phyloP scores from a whole-genome alignment of 2,329 filamentous ascomycete species.

The Fusarium irregulare region DNA sequence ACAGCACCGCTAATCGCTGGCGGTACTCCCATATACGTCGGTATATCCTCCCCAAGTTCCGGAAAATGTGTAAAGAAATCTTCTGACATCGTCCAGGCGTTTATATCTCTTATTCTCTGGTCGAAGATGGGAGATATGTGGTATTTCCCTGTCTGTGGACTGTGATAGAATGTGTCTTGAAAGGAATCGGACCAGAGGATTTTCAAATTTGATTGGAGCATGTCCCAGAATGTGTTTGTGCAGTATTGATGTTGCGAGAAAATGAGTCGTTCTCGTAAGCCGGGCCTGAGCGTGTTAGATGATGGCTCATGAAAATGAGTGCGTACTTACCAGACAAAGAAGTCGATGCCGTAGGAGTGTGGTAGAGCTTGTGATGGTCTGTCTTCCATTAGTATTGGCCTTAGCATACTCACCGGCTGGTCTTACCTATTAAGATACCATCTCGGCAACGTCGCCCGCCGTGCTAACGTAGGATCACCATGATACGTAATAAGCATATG shows the following conservation, averaged over 20 bases:
- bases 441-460: conserved; percentile 37
- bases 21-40: conserved; percentile 16
- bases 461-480: conserved; percentile 39
- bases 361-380: conserved; percentile 47
- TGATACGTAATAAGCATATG: conserved; percentile 45
- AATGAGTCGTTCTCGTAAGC: conserved; percentile 46
- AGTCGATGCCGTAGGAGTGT: conserved; percentile 49
- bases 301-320: too few species aligned
- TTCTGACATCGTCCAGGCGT: conserved; percentile 45
- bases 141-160: conserved; percentile 41
- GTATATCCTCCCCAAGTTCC: conserved; percentile 49
- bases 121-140: conserved; percentile 44
- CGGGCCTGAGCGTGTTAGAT: conserved; percentile 38
- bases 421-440: conserved; percentile 46
- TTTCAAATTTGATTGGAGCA: conserved; percentile 39
- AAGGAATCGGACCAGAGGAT: conserved; percentile 45
- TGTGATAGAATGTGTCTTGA: conserved; percentile 44
- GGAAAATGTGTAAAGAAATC: conserved; percentile 47
- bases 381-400: not conserved
- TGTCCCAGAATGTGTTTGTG: conserved; percentile 46
- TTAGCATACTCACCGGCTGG: too few species aligned
- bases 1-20: not conserved
- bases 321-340: conserved; percentile 46
- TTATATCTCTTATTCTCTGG: conserved; percentile 43
- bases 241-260: conserved; percentile 49